These are phyloP conservation scores for Balakata baccata DNA, from an alignment of 345 rosid species.

Conservation along the genomic window DNA sequence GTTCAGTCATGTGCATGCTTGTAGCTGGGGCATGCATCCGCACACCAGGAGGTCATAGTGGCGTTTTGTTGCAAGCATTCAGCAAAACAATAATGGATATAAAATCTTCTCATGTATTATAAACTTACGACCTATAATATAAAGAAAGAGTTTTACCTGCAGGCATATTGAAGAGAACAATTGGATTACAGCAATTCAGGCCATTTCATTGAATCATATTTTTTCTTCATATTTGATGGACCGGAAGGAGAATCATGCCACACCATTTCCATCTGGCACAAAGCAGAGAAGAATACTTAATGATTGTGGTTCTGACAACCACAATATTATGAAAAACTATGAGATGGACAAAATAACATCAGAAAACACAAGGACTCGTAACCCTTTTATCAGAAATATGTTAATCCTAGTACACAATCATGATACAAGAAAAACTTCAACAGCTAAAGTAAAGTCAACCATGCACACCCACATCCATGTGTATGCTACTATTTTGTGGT, in stretches of 20 bases:
- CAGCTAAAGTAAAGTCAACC: background rate
- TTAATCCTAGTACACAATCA: background rate
- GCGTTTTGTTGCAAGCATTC: background rate
- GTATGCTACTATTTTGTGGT: background rate
- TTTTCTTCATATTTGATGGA: slow-evolving; percentile 51
- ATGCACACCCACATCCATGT: background rate
- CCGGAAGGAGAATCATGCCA: slow-evolving; percentile 72
- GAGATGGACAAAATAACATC: background rate
- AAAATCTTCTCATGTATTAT: background rate
- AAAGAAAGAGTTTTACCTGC: slow-evolving; percentile 1
- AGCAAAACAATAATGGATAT: background rate
- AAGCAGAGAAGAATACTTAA: slow-evolving; percentile 1
- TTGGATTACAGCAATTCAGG: slow-evolving; percentile 54
- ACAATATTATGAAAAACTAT: background rate
- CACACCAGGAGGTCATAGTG: background rate
- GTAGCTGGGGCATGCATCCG: background rate
- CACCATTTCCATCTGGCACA: slow-evolving; percentile 73
- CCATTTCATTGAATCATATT: slow-evolving; percentile 62
- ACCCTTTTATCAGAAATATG: background rate
- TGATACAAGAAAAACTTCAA: background rate
- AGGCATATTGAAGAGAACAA: background rate
- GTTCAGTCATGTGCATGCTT: background rate
- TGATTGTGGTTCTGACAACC: background rate
- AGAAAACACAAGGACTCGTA: background rate
- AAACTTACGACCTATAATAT: background rate